Percentiles rank a stretch among this genome's conserved stretches.
phyloP scores from a whole-genome alignment of 2,329 filamentous ascomycete genomes.

The Colletotrichum filicis region DNA sequence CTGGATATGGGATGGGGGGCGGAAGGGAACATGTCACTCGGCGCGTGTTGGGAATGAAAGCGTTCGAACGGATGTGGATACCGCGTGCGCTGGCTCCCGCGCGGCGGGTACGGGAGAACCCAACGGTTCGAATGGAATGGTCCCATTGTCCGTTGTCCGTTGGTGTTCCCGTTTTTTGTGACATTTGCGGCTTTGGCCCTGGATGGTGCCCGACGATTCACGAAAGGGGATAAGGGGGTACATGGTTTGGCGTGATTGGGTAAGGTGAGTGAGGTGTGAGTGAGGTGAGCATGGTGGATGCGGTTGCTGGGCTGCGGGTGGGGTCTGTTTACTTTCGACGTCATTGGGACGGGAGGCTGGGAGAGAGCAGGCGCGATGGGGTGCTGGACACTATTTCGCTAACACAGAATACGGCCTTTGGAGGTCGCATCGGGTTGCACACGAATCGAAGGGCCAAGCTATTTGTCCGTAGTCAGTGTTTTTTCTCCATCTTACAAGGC shows the following conservation, averaged over 20 bases:
- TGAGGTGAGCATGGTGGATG: too few relatives aligned
- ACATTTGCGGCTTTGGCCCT: neutral
- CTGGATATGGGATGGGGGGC: neutral
- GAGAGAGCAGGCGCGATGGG: neutral
- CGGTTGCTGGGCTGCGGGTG: constrained; percentile 40
- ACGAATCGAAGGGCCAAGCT: neutral
- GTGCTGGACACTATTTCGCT: neutral
- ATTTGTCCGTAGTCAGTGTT: neutral
- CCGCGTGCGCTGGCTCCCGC: neutral
- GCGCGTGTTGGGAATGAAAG: neutral
- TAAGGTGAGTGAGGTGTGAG: constrained; percentile 35
- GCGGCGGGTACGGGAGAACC: neutral
- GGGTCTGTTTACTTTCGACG: constrained; percentile 46
- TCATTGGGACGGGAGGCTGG: constrained; percentile 38
- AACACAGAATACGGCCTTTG: too few relatives aligned
- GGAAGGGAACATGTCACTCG: neutral
- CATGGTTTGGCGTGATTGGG: constrained; percentile 26
- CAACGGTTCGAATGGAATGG: neutral
- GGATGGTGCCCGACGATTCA: constrained; percentile 3
- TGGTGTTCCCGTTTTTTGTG: constrained; percentile 1
- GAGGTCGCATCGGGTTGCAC: neutral
- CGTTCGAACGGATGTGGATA: neutral
- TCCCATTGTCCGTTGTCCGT: neutral
- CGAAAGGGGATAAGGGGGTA: constrained; percentile 1
- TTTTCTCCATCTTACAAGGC: neutral